Conservation (phyloP, 441 rosid species). For the Hura crepitans region DNA sequence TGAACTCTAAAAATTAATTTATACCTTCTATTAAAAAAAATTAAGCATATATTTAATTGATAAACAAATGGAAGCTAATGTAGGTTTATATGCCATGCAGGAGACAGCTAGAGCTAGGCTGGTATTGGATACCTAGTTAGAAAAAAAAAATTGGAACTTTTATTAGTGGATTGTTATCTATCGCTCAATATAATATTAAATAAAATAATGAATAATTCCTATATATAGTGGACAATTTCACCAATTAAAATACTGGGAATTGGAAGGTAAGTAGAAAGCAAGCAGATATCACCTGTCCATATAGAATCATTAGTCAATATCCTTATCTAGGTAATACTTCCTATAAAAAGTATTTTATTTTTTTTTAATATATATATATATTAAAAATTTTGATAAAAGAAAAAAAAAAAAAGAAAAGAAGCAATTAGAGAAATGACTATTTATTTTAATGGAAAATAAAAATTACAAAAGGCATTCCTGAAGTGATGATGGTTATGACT, state of each 20-base stretch:
- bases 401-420: background rate
- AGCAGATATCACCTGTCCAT: slow-evolving; percentile 5
- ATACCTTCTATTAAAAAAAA: too few relatives aligned
- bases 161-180: background rate
- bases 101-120: too few relatives aligned
- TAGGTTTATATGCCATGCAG: too few relatives aligned
- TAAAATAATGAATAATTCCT: background rate
- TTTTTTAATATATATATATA: too few relatives aligned
- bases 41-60: too few relatives aligned
- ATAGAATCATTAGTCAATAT: background rate
- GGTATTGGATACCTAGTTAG: too few relatives aligned
- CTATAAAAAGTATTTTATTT: slow-evolving; percentile 9
- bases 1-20: too few relatives aligned
- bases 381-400: background rate
- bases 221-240: slow-evolving; percentile 3
- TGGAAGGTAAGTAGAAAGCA: slow-evolving; percentile 9
- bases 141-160: background rate
- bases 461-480: background rate
- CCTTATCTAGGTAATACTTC: background rate
- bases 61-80: too few relatives aligned
- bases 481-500: background rate
- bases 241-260: background rate
- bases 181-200: background rate
- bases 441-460: background rate
- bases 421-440: background rate